Evolutionary conservation across 225 moss, liverwort and hornwort species (phyloP).

Genomic region (Climacium dendroides): DNA sequence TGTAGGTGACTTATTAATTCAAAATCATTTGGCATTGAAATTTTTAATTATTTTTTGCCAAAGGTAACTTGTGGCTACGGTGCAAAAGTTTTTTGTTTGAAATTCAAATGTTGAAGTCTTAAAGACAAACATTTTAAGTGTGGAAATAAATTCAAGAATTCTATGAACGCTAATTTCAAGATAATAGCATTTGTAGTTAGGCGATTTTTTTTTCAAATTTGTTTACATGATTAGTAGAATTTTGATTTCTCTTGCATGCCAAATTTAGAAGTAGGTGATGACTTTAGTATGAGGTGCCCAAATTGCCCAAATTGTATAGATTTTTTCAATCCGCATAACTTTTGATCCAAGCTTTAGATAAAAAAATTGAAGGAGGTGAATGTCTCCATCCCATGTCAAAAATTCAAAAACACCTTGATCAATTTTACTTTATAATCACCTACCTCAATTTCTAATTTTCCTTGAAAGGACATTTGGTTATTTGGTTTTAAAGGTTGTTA

Average conservation of each 20-base stretch:
- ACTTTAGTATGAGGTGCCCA: neutral
- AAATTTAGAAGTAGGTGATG: neutral
- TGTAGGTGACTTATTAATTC: too few relatives aligned
- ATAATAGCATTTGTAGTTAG: neutral
- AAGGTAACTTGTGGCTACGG: too few relatives aligned
- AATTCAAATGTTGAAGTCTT: neutral
- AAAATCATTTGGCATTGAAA: too few relatives aligned
- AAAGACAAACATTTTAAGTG: neutral
- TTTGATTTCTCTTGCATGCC: neutral
- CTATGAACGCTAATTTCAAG: neutral
- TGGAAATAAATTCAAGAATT: too few relatives aligned
- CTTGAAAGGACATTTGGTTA: rapidly evolving
- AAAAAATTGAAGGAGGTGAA: rapidly evolving
- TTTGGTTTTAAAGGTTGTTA: neutral
- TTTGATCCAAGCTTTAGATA: rapidly evolving
- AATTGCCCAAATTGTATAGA: rapidly evolving
- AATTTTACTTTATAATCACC: neutral
- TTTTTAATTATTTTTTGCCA: too few relatives aligned
- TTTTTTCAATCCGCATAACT: rapidly evolving
- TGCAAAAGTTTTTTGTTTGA: neutral
- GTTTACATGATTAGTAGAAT: rapidly evolving
- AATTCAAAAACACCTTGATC: neutral
- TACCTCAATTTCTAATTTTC: neutral
- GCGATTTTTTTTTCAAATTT: neutral
- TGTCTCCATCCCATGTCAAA: neutral